phyloP scores from a whole-genome alignment of 257 asterid species.

The Sherardia arvensis region DNA sequence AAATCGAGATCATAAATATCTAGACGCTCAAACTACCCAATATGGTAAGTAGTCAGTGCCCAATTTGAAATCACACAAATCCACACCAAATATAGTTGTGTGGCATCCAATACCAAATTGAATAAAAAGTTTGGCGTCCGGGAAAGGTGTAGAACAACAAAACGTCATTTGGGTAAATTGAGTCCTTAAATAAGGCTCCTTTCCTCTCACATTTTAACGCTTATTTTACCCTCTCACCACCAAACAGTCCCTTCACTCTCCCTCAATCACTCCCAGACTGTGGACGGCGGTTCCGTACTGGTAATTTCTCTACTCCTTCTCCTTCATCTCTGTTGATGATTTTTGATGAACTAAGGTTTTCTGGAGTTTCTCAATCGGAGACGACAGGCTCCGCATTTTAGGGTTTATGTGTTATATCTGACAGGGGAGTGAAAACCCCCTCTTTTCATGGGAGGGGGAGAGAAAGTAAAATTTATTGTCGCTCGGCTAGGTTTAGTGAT shows the following conservation, averaged over 20 bases:
- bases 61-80: too few relatives aligned
- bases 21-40: too few relatives aligned
- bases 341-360: neutral
- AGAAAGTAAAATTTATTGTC: neutral
- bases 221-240: neutral
- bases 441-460: neutral
- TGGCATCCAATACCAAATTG: neutral
- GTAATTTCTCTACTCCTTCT: neutral
- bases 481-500: neutral
- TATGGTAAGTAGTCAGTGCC: too few relatives aligned
- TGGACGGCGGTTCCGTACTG: neutral
- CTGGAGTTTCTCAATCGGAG: neutral
- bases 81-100: neutral
- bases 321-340: too few relatives aligned
- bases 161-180: neutral
- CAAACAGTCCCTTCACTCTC: neutral
- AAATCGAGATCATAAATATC: too few relatives aligned
- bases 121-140: constrained; percentile 6
- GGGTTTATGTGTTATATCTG: neutral
- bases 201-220: neutral
- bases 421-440: neutral
- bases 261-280: neutral
- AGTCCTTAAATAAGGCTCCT: neutral
- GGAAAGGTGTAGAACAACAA: neutral
- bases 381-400: neutral